These are phyloP conservation scores for Limonium bicolor DNA, from an alignment of 148 eudicot species.

Conservation along the genomic window DNA sequence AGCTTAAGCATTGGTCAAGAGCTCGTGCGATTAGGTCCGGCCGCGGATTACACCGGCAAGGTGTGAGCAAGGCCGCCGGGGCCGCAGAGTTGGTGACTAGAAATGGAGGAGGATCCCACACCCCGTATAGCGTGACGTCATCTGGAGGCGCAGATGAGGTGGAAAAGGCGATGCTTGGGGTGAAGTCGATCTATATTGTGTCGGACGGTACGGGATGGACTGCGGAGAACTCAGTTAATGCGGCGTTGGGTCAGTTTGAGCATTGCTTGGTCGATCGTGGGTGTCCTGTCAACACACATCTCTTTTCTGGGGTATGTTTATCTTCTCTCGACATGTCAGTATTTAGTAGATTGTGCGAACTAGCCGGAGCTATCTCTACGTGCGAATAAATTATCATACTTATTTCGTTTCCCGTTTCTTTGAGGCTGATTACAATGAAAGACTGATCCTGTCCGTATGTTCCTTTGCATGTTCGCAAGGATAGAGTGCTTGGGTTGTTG, in stretches of 20 bases:
- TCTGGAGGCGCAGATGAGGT: constrained; percentile 12
- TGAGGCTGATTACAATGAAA: too few relatives aligned
- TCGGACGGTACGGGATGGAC: constrained; percentile 98
- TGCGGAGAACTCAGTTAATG: constrained; percentile 72
- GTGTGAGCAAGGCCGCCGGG: not conserved
- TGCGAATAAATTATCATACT: too few relatives aligned
- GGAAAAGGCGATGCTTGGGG: constrained; percentile 8
- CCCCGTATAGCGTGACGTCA: not conserved
- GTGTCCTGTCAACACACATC: constrained; percentile 74
- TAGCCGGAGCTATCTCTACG: too few relatives aligned
- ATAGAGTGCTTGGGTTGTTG: too few relatives aligned
- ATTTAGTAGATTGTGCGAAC: too few relatives aligned
- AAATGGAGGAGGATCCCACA: not conserved
- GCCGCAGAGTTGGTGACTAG: not conserved
- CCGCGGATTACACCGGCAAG: constrained; percentile 34
- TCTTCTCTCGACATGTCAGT: not conserved
- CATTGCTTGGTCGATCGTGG: constrained; percentile 74
- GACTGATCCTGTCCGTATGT: too few relatives aligned
- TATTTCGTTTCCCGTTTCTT: too few relatives aligned
- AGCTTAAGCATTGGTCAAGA: constrained; percentile 77
- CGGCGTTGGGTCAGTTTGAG: constrained; percentile 90
- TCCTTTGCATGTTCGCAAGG: too few relatives aligned
- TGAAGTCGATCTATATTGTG: constrained; percentile 66
- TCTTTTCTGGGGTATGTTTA: constrained; percentile 68
- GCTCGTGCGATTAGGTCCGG: constrained; percentile 67